Evolutionary conservation across 345 rosid species (phyloP).

Genomic region (Schrenkiella parvula): DNA sequence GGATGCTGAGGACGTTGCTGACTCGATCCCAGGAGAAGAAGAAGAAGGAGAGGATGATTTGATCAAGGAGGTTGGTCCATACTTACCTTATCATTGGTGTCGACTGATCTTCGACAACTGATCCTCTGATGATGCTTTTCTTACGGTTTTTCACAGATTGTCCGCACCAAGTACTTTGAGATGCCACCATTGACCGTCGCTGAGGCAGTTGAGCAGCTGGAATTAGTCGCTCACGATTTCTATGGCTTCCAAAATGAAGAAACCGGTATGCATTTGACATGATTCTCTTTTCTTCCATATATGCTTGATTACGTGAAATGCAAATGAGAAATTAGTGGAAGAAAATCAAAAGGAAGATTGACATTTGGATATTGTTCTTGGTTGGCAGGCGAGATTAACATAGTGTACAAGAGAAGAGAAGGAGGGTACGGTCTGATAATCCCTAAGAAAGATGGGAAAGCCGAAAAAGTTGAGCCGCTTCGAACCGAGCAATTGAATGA

Average conservation of each 20-base stretch:
- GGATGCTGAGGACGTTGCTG: constrained; percentile 29
- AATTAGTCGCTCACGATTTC: constrained; percentile 78
- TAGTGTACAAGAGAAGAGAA: constrained; percentile 72
- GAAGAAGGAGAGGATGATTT: constrained; percentile 43
- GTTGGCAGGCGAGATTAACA: constrained; percentile 77
- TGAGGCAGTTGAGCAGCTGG: constrained; percentile 90
- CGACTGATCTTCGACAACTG: background rate
- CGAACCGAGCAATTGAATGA: constrained; percentile 50
- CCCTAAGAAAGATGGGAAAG: constrained; percentile 61
- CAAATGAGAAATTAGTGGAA: background rate
- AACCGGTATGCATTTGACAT: constrained; percentile 50
- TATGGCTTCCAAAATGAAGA: constrained; percentile 86
- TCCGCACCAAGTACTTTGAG: constrained; percentile 83
- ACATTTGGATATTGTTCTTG: background rate
- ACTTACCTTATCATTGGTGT: background rate
- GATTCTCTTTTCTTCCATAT: background rate
- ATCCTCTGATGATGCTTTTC: background rate
- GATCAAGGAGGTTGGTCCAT: constrained; percentile 51
- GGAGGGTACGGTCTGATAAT: constrained; percentile 92
- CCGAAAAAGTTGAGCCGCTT: constrained; percentile 60
- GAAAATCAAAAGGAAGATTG: background rate
- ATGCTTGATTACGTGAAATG: background rate
- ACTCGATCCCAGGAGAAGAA: constrained; percentile 27
- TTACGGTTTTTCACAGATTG: constrained; percentile 43
- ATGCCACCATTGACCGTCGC: constrained; percentile 82